Conservation (phyloP, 2,329 filamentous ascomycete genomes). For the Daldinia sp. region DNA sequence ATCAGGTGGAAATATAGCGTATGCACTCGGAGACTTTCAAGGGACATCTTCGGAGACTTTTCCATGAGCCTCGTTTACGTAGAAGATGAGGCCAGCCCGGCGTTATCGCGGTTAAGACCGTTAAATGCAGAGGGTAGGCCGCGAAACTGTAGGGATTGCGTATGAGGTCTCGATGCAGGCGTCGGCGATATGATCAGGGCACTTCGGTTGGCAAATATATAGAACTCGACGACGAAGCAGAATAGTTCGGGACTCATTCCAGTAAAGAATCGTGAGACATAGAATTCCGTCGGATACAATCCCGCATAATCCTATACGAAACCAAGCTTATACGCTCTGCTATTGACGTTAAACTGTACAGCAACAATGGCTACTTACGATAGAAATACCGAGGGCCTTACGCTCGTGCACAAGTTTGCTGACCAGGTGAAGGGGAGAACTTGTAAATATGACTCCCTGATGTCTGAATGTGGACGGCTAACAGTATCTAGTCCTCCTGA, state of each 20-base stretch:
- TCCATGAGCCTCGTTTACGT: neutral
- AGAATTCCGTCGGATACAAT: neutral
- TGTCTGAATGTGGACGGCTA: neutral
- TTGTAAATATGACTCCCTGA: conserved; percentile 32
- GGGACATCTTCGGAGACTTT: neutral
- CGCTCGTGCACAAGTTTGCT: conserved; percentile 38
- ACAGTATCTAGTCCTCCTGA: conserved; percentile 43
- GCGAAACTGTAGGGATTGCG: neutral
- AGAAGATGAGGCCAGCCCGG: neutral
- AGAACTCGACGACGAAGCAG: neutral
- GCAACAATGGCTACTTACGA: conserved; percentile 33
- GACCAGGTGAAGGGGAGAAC: conserved; percentile 42
- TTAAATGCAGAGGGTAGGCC: conserved; percentile 5
- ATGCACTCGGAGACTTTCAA: neutral
- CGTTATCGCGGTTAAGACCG: conserved; percentile 28
- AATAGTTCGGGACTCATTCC: neutral
- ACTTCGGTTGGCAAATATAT: conserved; percentile 1
- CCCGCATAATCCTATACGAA: neutral
- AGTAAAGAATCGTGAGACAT: neutral
- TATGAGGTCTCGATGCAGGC: neutral
- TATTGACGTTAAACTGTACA: conserved; percentile 1
- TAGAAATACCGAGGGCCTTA: conserved; percentile 34
- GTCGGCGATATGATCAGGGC: conserved; percentile 3
- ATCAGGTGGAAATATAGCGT: neutral
- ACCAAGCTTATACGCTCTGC: neutral